Percentiles rank a stretch among this genome's conserved stretches.
These are phyloP conservation scores for Candida manassasensis DNA, from an alignment of 805 yeast species.

Conservation along the genomic window DNA sequence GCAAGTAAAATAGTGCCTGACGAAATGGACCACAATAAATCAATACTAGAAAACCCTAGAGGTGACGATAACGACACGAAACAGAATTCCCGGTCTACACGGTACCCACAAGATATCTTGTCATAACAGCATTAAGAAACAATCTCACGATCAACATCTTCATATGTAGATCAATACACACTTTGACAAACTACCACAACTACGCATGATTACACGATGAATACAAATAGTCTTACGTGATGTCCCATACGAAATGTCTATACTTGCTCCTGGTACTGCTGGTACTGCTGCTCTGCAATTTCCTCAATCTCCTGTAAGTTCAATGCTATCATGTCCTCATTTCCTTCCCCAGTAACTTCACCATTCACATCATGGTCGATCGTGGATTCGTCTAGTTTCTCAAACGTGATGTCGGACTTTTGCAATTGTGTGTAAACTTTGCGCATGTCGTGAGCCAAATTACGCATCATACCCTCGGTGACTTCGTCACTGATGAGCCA, in stretches of 20 bases:
- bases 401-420: conserved; percentile 51
- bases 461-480: conserved; percentile 53
- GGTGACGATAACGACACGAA: too few relatives aligned
- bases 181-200: too few relatives aligned
- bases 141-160: too few relatives aligned
- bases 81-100: too few relatives aligned
- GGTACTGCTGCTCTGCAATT: conserved; percentile 44
- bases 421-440: conserved; percentile 34
- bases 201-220: too few relatives aligned
- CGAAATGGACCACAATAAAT: conserved; percentile 1
- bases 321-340: conserved; percentile 38
- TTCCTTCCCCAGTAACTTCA: conserved; percentile 9
- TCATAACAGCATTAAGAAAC: too few relatives aligned
- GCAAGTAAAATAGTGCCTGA: conserved; percentile 1
- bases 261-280: conserved; percentile 7
- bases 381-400: conserved; percentile 34
- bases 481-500: conserved; percentile 67
- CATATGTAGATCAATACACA: too few relatives aligned
- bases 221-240: too few relatives aligned
- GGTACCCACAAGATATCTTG: too few relatives aligned
- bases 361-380: conserved; percentile 10
- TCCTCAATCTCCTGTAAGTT: conserved; percentile 54
- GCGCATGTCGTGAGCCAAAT: conserved; percentile 61
- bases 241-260: too few relatives aligned
- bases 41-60: not conserved